phyloP scores from a whole-genome alignment of 306 rosid genomes.

The Canavalia ensiformis region DNA sequence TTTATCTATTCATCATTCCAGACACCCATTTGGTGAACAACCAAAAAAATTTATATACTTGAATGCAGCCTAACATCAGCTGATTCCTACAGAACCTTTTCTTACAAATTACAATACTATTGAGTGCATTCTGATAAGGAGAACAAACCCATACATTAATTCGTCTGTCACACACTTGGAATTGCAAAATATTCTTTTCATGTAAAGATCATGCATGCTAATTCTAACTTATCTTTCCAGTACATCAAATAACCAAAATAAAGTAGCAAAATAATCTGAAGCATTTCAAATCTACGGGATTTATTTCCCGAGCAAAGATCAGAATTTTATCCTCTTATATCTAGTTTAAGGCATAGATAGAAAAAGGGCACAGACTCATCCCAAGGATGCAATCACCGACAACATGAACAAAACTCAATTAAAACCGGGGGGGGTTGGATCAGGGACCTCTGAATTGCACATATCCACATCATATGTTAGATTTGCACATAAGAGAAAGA shows the following conservation, averaged over 20 bases:
- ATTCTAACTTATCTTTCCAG: not conserved
- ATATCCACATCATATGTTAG: not conserved
- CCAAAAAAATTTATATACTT: too few relatives aligned
- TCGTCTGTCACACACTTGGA: not conserved
- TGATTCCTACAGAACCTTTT: not conserved
- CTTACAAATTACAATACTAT: not conserved
- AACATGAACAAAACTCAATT: not conserved
- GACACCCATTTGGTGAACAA: not conserved
- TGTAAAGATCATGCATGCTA: slow-evolving; percentile 18
- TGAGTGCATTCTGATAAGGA: not conserved
- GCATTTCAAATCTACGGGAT: not conserved
- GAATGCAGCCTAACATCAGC: not conserved
- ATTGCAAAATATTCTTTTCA: slow-evolving; percentile 19
- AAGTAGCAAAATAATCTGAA: not conserved
- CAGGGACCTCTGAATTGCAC: slow-evolving; percentile 4
- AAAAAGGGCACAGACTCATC: too few relatives aligned
- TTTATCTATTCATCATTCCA: not conserved
- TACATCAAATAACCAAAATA: slow-evolving; percentile 1
- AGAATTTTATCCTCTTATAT: not conserved
- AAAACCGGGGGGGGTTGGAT: not conserved
- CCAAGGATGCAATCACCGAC: slow-evolving; percentile 13
- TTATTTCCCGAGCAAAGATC: too few relatives aligned
- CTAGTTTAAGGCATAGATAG: too few relatives aligned
- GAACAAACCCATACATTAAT: not conserved
- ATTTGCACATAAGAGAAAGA: not conserved